Conservation (phyloP, 2,329 filamentous ascomycete genomes). For the Aureobasidium vineae region DNA sequence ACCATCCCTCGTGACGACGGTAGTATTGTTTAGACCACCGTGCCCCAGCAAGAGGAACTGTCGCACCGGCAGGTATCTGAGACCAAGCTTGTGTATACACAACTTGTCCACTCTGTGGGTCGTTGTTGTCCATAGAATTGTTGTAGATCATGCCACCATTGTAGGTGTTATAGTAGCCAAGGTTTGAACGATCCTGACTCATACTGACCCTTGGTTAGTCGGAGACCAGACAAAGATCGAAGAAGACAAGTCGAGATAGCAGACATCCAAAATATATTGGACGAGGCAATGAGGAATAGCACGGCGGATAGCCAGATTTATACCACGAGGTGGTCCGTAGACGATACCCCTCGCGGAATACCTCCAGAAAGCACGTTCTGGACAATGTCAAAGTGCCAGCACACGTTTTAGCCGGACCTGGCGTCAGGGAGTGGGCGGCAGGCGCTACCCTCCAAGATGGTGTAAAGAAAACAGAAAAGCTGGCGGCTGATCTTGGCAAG, state of each 20-base stretch:
- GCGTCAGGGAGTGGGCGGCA: conserved; percentile 22
- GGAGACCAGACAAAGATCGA: conserved; percentile 18
- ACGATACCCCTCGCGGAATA: conserved; percentile 12
- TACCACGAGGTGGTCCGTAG: background rate
- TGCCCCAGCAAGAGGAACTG: background rate
- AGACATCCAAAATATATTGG: conserved; percentile 23
- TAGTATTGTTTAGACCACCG: conserved; percentile 16
- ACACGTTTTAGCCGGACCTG: conserved; percentile 22
- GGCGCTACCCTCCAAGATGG: conserved; percentile 18
- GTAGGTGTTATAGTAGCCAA: conserved; percentile 12
- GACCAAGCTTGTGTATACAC: background rate
- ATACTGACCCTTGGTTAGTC: conserved; percentile 6
- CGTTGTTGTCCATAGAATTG: background rate
- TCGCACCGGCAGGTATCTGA: background rate
- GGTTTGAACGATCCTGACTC: conserved; percentile 20
- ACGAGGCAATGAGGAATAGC: background rate
- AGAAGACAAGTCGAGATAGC: background rate
- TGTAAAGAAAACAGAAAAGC: conserved; percentile 9
- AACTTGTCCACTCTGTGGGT: background rate
- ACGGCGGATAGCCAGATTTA: background rate
- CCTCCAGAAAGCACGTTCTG: background rate
- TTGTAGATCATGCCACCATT: background rate
- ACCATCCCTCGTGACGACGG: conserved; percentile 4
- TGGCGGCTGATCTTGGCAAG: conserved; percentile 24
- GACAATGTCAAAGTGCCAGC: conserved; percentile 12